Evolutionary conservation across 2,329 filamentous ascomycete genomes (phyloP).

Genomic region (Thelonectria discophora): DNA sequence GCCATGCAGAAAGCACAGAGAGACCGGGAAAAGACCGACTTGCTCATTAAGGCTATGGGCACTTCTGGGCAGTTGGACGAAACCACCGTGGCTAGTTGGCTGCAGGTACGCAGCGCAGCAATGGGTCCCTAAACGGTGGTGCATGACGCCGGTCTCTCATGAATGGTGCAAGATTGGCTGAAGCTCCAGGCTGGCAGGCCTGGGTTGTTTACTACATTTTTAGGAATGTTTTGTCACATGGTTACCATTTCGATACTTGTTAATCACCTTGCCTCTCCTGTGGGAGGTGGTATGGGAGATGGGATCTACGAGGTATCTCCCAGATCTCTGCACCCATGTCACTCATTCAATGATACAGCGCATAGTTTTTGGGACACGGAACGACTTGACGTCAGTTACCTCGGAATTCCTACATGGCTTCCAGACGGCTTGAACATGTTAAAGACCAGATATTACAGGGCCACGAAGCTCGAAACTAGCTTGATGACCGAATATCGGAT

Average conservation of each 20-base stretch:
- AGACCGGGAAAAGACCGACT: constrained; percentile 54
- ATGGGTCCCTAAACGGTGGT: constrained; percentile 22
- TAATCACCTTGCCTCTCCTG: not conserved
- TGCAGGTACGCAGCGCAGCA: constrained; percentile 37
- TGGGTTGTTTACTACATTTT: not conserved
- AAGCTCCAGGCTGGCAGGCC: not conserved
- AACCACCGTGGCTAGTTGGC: constrained; percentile 50
- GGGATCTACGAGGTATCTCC: too few species aligned
- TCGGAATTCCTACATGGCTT: not conserved
- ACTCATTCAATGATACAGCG: too few species aligned
- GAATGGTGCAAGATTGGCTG: not conserved
- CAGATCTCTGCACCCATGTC: too few species aligned
- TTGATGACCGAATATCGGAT: not conserved
- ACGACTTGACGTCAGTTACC: not conserved
- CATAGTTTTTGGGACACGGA: not conserved
- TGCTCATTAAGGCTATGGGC: constrained; percentile 53
- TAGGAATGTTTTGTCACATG: not conserved
- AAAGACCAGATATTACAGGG: not conserved
- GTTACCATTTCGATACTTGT: not conserved
- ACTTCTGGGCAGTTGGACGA: constrained; percentile 49
- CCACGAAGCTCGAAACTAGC: not conserved
- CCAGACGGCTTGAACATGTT: not conserved
- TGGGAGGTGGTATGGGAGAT: not conserved
- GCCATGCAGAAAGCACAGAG: constrained; percentile 56
- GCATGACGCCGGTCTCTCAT: not conserved